A percentile compares a stretch with the other conserved stretches of the same genome.
Evolutionary conservation across 2,329 filamentous ascomycete species (phyloP).

Genomic region (Fusarium decemcellulare): DNA sequence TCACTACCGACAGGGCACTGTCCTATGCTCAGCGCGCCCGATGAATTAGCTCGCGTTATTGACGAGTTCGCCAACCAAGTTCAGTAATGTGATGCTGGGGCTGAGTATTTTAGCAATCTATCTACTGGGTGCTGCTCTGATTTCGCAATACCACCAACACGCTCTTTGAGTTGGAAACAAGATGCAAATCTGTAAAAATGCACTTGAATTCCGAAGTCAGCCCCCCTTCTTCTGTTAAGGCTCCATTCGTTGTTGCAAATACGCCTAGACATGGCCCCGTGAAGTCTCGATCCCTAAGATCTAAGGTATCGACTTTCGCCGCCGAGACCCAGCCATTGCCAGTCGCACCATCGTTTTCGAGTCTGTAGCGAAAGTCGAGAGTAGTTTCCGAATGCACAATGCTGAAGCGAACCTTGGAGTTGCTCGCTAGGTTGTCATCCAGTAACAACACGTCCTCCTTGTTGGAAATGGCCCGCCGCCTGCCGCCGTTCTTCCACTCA

Average conservation of each 20-base stretch:
- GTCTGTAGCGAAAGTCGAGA: background rate
- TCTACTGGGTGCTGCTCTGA: too few relatives aligned
- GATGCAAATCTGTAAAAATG: too few relatives aligned
- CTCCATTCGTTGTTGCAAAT: background rate
- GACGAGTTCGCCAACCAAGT: too few relatives aligned
- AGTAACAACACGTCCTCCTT: background rate
- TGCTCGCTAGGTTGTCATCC: background rate
- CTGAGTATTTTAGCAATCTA: too few relatives aligned
- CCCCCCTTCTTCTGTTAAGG: background rate
- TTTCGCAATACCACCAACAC: too few relatives aligned
- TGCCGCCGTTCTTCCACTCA: background rate
- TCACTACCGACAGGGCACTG: too few relatives aligned
- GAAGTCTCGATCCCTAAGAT: constrained; percentile 1
- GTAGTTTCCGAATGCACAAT: background rate
- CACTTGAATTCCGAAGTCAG: too few relatives aligned
- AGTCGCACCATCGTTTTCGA: background rate
- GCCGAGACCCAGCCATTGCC: background rate
- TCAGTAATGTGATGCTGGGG: too few relatives aligned
- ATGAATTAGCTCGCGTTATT: too few relatives aligned
- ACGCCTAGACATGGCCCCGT: background rate
- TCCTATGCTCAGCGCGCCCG: too few relatives aligned
- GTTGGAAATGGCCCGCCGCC: background rate
- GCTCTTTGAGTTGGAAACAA: too few relatives aligned
- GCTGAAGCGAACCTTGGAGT: background rate
- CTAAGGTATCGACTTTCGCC: background rate